Percentiles rank a stretch among this genome's conserved stretches.
These are phyloP conservation scores for Sicyos baderoa DNA, from an alignment of 306 rosid genomes.

Conservation along the genomic window DNA sequence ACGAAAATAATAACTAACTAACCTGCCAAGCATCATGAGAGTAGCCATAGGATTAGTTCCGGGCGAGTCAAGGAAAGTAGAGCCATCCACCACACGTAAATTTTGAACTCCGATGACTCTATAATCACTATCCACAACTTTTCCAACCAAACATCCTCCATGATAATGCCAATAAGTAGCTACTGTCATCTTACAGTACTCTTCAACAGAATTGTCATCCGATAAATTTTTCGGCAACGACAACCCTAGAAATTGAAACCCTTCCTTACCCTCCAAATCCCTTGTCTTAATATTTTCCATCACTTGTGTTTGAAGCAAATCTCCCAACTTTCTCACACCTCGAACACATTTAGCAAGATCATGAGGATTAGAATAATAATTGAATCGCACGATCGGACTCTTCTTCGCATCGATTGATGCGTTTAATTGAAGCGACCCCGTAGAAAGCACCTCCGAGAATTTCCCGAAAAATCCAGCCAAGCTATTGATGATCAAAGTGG, in stretches of 20 bases:
- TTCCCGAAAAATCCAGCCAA: background rate
- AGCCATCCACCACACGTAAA: too few relatives aligned
- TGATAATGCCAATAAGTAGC: too few relatives aligned
- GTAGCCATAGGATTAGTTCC: too few relatives aligned
- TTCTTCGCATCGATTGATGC: background rate
- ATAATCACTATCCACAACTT: too few relatives aligned
- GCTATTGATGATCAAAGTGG: background rate
- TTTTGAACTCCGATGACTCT: too few relatives aligned
- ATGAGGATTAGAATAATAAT: background rate
- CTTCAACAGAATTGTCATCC: too few relatives aligned
- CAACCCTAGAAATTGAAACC: background rate
- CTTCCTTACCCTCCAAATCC: background rate
- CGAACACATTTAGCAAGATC: constrained; percentile 15
- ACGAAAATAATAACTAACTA: too few relatives aligned
- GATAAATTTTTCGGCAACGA: too few relatives aligned
- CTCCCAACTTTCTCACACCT: background rate
- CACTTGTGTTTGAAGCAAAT: background rate
- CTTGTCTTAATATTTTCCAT: background rate
- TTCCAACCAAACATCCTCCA: too few relatives aligned
- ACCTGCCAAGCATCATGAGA: too few relatives aligned
- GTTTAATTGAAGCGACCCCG: constrained; percentile 5
- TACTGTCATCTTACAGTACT: too few relatives aligned
- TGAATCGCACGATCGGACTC: constrained; percentile 7
- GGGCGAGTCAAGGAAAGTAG: too few relatives aligned
- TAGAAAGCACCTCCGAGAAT: background rate